Evolutionary conservation across 2,329 filamentous ascomycete genomes (phyloP).

Genomic region (Aspergillus calidoustus): DNA sequence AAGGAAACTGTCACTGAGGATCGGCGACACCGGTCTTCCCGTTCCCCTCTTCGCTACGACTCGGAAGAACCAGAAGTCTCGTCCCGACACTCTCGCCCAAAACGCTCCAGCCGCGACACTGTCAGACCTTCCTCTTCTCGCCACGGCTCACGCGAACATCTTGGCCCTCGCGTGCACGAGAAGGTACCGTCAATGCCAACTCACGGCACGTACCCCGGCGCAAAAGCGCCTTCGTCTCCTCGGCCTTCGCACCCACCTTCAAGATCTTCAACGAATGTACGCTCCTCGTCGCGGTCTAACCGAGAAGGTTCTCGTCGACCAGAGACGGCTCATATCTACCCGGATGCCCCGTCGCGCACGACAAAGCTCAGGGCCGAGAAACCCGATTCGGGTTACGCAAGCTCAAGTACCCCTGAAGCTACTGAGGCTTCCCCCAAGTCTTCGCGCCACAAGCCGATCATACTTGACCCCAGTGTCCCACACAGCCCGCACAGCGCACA

Average conservation of each 20-base stretch:
- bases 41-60: constrained; percentile 39
- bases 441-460: constrained; percentile 38
- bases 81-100: constrained; percentile 37
- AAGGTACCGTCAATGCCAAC: constrained; percentile 43
- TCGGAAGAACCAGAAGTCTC: constrained; percentile 37
- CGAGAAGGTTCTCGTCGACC: constrained; percentile 34
- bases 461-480: constrained; percentile 31
- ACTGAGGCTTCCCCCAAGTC: constrained; percentile 41
- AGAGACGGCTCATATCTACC: constrained; percentile 32
- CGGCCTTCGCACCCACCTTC: constrained; percentile 37
- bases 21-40: constrained; percentile 35
- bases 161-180: constrained; percentile 32
- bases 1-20: constrained; percentile 32
- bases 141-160: constrained; percentile 37
- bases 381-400: constrained; percentile 52
- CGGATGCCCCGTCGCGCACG: constrained; percentile 34
- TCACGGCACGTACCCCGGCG: constrained; percentile 37
- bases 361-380: constrained; percentile 45
- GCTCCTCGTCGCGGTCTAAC: constrained; percentile 34
- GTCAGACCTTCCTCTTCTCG: constrained; percentile 35
- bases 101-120: constrained; percentile 32
- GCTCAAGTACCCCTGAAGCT: constrained; percentile 48
- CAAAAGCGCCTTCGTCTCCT: constrained; percentile 33
- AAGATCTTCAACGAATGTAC: constrained; percentile 37
- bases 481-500: too few relatives aligned